These are phyloP conservation scores for Citrus sp. DNA, from an alignment of 345 rosid genomes.

Conservation along the genomic window DNA sequence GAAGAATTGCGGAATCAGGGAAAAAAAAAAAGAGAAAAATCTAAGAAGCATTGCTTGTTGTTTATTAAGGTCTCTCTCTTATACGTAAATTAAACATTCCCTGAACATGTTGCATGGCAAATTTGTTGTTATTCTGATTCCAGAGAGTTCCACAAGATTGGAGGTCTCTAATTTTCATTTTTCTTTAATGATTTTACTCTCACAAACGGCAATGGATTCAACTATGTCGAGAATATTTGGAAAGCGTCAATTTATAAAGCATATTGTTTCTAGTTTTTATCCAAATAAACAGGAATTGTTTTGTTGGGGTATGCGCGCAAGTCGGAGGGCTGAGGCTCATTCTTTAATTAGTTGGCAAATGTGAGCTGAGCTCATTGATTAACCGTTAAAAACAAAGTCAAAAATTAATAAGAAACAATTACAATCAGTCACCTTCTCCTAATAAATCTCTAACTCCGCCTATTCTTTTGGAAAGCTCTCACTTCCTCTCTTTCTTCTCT, in stretches of 20 bases:
- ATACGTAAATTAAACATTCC: too few species aligned
- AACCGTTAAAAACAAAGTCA: conserved; percentile 2
- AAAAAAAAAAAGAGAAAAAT: too few species aligned
- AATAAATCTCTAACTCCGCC: conserved; percentile 20
- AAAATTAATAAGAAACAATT: background rate
- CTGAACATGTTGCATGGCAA: too few species aligned
- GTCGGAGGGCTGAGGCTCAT: background rate
- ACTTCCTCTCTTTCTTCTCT: background rate
- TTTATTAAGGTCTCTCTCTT: too few species aligned
- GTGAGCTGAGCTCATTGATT: background rate
- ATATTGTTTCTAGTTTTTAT: background rate
- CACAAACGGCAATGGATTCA: background rate
- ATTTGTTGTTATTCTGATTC: background rate
- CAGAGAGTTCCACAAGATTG: background rate
- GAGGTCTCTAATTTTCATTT: background rate
- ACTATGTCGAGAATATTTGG: background rate
- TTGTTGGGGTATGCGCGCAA: background rate
- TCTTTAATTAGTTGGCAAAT: conserved; percentile 1
- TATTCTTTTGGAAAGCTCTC: conserved; percentile 4
- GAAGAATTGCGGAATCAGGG: too few species aligned
- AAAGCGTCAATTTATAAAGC: too few species aligned
- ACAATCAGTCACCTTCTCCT: conserved; percentile 4
- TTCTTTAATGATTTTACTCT: background rate
- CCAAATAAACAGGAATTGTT: too few species aligned
- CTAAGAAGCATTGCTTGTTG: too few species aligned